Conservation (phyloP, 106 monocot genomes). For the Dendrobium chrysotoxum region DNA sequence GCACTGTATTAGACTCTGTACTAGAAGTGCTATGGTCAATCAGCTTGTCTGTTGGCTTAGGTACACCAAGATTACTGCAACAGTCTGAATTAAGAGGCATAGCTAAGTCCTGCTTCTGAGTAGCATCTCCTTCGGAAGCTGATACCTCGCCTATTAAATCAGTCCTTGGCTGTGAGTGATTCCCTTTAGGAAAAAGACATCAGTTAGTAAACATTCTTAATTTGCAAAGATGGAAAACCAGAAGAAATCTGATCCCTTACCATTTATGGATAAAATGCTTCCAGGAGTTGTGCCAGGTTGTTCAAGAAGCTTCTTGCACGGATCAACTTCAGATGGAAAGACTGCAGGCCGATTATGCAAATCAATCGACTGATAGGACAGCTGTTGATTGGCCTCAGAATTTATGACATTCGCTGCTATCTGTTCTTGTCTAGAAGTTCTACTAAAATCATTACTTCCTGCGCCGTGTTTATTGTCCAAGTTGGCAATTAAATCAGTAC, state of each 20-base stretch:
- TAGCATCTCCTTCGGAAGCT: not conserved
- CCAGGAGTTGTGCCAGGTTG: conserved; percentile 8
- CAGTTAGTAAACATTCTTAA: not conserved
- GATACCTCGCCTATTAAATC: not conserved
- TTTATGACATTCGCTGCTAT: conserved; percentile 6
- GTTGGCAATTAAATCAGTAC: not conserved
- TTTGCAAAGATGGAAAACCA: not conserved
- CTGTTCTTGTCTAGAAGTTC: conserved; percentile 6
- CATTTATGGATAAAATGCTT: not conserved
- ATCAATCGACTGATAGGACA: not conserved
- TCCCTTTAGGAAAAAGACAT: not conserved
- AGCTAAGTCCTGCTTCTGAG: conserved; percentile 2
- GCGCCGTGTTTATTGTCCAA: conserved; percentile 9
- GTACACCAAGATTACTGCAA: not conserved
- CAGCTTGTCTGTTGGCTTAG: not conserved
- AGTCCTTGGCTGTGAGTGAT: not conserved
- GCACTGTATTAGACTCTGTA: conserved; percentile 5
- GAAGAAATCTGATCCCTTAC: not conserved
- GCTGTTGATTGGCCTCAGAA: conserved; percentile 11
- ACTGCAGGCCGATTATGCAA: not conserved
- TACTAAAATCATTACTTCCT: conserved; percentile 8
- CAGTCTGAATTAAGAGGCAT: not conserved
- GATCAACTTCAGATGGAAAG: conserved; percentile 6
- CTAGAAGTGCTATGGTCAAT: conserved; percentile 3
- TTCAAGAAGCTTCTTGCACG: conserved; percentile 5